Conservation (phyloP, 345 rosid species). For the Eutrema japonicum region DNA sequence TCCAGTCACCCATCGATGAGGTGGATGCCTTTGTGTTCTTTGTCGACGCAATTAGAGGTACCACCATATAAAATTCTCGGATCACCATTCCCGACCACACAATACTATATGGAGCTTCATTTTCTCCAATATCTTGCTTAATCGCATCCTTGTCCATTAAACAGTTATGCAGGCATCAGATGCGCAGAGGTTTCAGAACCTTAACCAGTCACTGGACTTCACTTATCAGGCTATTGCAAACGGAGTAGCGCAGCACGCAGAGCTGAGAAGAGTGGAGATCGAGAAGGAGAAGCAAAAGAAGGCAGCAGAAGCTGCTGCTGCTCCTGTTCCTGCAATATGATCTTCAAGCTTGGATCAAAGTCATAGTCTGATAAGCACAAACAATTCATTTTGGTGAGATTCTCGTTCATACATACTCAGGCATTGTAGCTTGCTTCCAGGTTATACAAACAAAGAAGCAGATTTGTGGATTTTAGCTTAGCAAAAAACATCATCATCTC, state of each 20-base stretch:
- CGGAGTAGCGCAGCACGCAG: conserved; percentile 93
- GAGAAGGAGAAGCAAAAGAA: conserved; percentile 89
- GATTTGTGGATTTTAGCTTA: conserved; percentile 14
- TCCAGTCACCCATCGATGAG: conserved; percentile 95
- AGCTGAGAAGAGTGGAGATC: conserved; percentile 84
- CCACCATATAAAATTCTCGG: conserved; percentile 4
- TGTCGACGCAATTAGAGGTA: conserved; percentile 89
- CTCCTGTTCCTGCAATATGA: conserved; percentile 22
- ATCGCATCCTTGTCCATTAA: conserved; percentile 7
- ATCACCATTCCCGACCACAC: background rate
- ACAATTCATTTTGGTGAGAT: conserved; percentile 37
- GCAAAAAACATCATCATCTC: conserved; percentile 1
- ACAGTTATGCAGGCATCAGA: conserved; percentile 78
- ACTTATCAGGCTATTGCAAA: conserved; percentile 88
- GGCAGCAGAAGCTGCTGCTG: conserved; percentile 49
- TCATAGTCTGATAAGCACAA: conserved; percentile 7
- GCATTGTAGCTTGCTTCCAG: conserved; percentile 22
- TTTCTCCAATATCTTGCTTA: conserved; percentile 7
- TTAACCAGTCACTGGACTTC: conserved; percentile 79
- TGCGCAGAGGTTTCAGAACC: conserved; percentile 81
- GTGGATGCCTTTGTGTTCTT: conserved; percentile 96
- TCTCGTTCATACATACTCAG: conserved; percentile 23
- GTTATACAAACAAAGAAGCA: conserved; percentile 36
- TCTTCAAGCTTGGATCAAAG: conserved; percentile 24
- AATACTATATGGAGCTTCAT: background rate